phyloP scores from a whole-genome alignment of 2,329 filamentous ascomycete genomes.

The Fusarium clavum region DNA sequence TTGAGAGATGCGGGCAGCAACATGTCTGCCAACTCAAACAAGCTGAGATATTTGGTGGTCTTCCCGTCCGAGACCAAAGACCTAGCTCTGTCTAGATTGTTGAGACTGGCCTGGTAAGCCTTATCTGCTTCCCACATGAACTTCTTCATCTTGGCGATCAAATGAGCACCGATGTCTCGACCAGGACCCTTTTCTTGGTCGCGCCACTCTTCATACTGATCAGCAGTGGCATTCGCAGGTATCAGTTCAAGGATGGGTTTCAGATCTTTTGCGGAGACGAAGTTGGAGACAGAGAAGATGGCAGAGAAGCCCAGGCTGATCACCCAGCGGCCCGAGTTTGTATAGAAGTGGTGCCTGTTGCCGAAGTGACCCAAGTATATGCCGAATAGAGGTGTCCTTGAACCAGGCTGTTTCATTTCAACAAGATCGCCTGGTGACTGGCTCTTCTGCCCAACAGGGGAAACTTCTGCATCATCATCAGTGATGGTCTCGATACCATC shows the following conservation, averaged over 20 bases:
- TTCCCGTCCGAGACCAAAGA: constrained; percentile 53
- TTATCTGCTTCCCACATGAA: constrained; percentile 59
- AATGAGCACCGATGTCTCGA: constrained; percentile 54
- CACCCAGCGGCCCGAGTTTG: constrained; percentile 63
- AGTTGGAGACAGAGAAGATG: constrained; percentile 63
- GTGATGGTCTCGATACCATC: constrained; percentile 45
- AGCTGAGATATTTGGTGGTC: constrained; percentile 59
- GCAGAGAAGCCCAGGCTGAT: constrained; percentile 57
- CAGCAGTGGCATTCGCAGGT: constrained; percentile 44
- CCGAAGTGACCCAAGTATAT: constrained; percentile 65
- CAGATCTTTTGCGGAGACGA: constrained; percentile 57
- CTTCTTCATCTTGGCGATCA: constrained; percentile 61
- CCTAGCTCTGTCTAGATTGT: constrained; percentile 60
- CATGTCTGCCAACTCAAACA: constrained; percentile 63
- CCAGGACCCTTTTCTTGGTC: constrained; percentile 56
- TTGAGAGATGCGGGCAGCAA: constrained; percentile 55
- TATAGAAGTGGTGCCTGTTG: constrained; percentile 66
- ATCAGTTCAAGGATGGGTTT: constrained; percentile 51
- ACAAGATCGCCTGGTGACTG: constrained; percentile 62
- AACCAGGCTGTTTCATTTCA: constrained; percentile 57
- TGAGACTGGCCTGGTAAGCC: constrained; percentile 62
- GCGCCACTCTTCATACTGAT: constrained; percentile 50
- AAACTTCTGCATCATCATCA: constrained; percentile 44
- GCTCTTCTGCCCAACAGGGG: constrained; percentile 44
- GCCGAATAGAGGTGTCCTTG: constrained; percentile 61